Percentiles rank a stretch among this genome's conserved stretches.
Conservation (phyloP, 768 basidiomycete species). For the Daedaleopsis sinensis region DNA sequence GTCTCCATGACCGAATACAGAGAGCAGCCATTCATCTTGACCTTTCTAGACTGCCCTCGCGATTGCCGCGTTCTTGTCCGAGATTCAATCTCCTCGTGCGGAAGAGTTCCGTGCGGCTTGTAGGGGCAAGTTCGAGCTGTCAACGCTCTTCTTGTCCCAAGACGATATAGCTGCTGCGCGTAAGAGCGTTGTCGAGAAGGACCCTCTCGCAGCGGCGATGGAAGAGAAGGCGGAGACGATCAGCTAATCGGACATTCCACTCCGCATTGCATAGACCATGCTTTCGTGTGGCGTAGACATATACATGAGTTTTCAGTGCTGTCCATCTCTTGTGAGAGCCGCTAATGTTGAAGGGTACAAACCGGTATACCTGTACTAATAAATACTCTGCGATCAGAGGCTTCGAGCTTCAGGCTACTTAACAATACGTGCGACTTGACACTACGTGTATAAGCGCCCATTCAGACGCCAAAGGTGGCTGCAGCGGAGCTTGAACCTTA, state of each 20-base stretch:
- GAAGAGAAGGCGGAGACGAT: slow-evolving; percentile 19
- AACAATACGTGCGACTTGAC: too few species aligned
- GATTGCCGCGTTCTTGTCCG: slow-evolving; percentile 50
- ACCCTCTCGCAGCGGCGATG: slow-evolving; percentile 1
- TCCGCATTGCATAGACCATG: neutral
- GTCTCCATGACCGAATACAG: slow-evolving; percentile 12
- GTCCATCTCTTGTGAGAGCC: neutral
- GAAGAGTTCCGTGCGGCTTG: slow-evolving; percentile 66
- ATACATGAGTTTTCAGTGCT: neutral
- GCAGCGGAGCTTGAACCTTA: slow-evolving; percentile 31
- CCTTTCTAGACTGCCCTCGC: slow-evolving; percentile 51
- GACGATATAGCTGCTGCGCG: slow-evolving; percentile 51
- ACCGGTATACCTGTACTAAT: too few species aligned
- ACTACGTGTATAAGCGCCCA: neutral
- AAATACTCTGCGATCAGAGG: too few species aligned
- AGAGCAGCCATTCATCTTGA: neutral
- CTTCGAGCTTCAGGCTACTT: too few species aligned
- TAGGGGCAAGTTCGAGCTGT: slow-evolving; percentile 54
- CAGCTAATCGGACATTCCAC: slow-evolving; percentile 10
- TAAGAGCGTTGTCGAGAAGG: slow-evolving; percentile 8
- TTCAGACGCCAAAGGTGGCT: slow-evolving; percentile 16
- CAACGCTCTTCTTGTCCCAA: slow-evolving; percentile 65
- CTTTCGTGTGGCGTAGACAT: neutral
- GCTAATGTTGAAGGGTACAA: too few species aligned
- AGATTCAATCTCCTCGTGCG: slow-evolving; percentile 51